Evolutionary conservation across 75 land plant genomes (phyloP).

Genomic region (Pseudotsuga menziesii): DNA sequence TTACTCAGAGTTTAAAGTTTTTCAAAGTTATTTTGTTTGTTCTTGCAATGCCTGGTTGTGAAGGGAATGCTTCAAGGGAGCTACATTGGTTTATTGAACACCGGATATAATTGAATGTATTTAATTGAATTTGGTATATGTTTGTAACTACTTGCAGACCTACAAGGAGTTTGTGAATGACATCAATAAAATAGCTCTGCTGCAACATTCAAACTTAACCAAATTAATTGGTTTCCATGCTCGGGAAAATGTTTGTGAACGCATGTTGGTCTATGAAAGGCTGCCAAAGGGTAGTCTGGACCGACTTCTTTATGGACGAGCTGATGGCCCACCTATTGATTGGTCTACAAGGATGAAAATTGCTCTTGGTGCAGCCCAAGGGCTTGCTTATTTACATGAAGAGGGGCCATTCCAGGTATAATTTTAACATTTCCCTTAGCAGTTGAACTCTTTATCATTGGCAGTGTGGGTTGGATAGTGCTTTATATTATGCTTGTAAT

Average conservation of each 20-base stretch:
- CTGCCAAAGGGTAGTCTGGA: slow-evolving; percentile 79
- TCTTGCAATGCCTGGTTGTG: neutral
- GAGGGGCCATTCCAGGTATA: slow-evolving; percentile 78
- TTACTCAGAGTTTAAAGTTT: neutral
- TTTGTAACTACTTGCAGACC: slow-evolving; percentile 25
- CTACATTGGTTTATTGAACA: neutral
- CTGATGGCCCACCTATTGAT: slow-evolving; percentile 70
- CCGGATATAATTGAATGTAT: neutral
- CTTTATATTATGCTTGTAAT: neutral
- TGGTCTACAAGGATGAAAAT: slow-evolving; percentile 80
- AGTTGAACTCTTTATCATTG: neutral
- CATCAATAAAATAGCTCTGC: slow-evolving; percentile 41
- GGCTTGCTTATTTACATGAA: slow-evolving; percentile 88
- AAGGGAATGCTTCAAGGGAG: neutral
- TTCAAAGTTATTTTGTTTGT: neutral
- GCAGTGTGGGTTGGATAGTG: slow-evolving; percentile 1
- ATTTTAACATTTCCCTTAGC: neutral
- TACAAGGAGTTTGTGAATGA: slow-evolving; percentile 58
- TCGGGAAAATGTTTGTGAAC: slow-evolving; percentile 52
- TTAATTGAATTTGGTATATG: neutral
- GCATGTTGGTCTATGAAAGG: slow-evolving; percentile 78
- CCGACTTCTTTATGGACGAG: slow-evolving; percentile 55
- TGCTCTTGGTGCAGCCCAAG: slow-evolving; percentile 88
- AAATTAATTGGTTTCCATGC: slow-evolving; percentile 78
- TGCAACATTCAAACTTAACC: slow-evolving; percentile 61